Conservation (phyloP, 1,139 yeast species). For the Arxiozyma telluris region DNA sequence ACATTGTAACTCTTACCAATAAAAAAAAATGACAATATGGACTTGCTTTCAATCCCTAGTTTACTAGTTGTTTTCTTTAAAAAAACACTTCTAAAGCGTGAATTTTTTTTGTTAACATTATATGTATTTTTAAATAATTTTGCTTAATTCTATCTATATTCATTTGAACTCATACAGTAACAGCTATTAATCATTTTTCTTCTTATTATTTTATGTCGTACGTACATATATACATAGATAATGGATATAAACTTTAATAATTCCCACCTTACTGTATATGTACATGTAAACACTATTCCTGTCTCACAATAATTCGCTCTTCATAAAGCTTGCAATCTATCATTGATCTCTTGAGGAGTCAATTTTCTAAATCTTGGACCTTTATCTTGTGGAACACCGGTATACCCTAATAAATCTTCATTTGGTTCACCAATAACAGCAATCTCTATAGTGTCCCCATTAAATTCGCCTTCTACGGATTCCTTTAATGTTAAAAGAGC, state of each 20-base stretch:
- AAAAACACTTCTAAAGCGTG: too few species aligned
- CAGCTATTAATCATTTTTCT: too few species aligned
- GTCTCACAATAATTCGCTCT: background rate
- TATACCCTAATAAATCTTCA: slow-evolving; percentile 72
- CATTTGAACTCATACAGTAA: background rate
- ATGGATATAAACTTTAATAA: background rate
- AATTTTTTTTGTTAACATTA: background rate
- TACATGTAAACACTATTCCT: background rate
- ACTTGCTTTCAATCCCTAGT: too few species aligned
- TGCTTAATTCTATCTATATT: background rate
- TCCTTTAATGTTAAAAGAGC: slow-evolving; percentile 91
- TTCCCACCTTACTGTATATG: too few species aligned
- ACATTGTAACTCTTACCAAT: too few species aligned
- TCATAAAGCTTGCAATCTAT: slow-evolving; percentile 83
- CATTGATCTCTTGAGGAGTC: slow-evolving; percentile 85
- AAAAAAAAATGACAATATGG: too few species aligned
- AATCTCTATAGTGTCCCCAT: slow-evolving; percentile 91
- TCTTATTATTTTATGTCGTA: too few species aligned
- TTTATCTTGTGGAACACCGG: slow-evolving; percentile 61
- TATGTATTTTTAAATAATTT: too few species aligned
- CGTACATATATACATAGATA: background rate
- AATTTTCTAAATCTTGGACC: slow-evolving; percentile 89
- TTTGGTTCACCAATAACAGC: slow-evolving; percentile 81
- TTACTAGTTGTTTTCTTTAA: too few species aligned
- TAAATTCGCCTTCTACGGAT: slow-evolving; percentile 95